Evolutionary conservation across 768 basidiomycete species (phyloP), one percentile per base, ranked within the genome.

Genomic region (Clavaria fumosa): DNA sequence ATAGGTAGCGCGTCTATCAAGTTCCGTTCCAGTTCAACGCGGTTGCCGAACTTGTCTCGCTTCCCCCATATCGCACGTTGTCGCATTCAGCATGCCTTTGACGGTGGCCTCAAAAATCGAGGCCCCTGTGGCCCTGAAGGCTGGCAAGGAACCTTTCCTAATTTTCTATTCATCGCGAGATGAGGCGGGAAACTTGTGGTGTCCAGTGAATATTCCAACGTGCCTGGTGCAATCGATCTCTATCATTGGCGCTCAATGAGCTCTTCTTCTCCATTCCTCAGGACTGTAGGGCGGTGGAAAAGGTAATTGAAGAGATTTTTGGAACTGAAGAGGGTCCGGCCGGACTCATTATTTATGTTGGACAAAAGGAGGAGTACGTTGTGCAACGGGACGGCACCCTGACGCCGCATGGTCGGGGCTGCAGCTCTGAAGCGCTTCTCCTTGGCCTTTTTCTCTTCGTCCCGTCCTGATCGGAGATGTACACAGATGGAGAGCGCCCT

Each of bases 141-240:
- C 56, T 21, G 61, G 58, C 7, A 55, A 63, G n/a, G 70, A 73
- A 28, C 49, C 59, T 11, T 80, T 65, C 41, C 38, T 82, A 19
- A 57, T 85, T n/a, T 81, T 84, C 52, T 82, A 75, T 43, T 68
- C 80, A 7, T 80, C 77, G 14, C 59, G 74, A 35, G 65, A 28
- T 28, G 26, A 28, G 26, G 62, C 70, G 41, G 78, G 73, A 19
- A 52, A 58, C 38, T 54, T 75, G 50, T 84, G 82, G 81, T 84
- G 81, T 50, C 69, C 76, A 18, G 81, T 83, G 46, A 33, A 66
- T 62, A 28, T 5, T 38, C 40, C 19, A 41, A 23, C 18, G 41
- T 44, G 30, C n/a, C n/a, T 19, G 19, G 34, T n/a, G 21, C 21
- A 34, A 12, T 26, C 14, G 10, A 30, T 24, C 21, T 34, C 27